phyloP scores from a whole-genome alignment of 805 yeast species.

The Saturnispora saitoi region DNA sequence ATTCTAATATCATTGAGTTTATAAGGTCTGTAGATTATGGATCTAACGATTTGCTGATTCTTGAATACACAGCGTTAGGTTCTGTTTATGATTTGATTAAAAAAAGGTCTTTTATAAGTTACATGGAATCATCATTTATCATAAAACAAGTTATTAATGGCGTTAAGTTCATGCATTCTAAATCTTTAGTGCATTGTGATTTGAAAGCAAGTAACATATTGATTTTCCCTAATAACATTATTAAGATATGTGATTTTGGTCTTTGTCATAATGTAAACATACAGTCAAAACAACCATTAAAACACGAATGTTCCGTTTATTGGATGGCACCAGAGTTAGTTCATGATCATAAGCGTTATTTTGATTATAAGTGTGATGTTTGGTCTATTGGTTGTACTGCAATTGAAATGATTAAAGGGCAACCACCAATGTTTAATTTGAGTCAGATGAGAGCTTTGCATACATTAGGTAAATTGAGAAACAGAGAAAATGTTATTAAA shows the following conservation, averaged over 20 bases:
- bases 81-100: constrained; percentile 3
- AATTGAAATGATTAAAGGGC: constrained; percentile 74
- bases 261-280: constrained; percentile 35
- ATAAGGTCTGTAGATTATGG: not conserved
- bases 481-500: constrained; percentile 54
- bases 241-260: constrained; percentile 72
- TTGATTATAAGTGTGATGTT: constrained; percentile 81
- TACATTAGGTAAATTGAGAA: constrained; percentile 70
- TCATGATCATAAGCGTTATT: constrained; percentile 36
- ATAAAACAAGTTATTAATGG: not conserved
- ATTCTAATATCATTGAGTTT: not conserved
- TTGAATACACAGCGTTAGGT: constrained; percentile 35
- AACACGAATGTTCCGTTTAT: constrained; percentile 78
- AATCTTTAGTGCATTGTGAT: constrained; percentile 71
- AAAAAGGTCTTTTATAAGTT: not conserved
- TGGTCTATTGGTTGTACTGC: constrained; percentile 96
- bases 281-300: not conserved
- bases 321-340: constrained; percentile 99
- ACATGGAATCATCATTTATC: not conserved
- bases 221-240: constrained; percentile 40
- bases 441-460: constrained; percentile 75
- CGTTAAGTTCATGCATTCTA: constrained; percentile 24
- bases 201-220: constrained; percentile 69
- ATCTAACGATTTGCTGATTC: constrained; percentile 5
- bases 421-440: constrained; percentile 77